phyloP scores from a whole-genome alignment of 257 asterid species.

The Nicotiana paniculata region DNA sequence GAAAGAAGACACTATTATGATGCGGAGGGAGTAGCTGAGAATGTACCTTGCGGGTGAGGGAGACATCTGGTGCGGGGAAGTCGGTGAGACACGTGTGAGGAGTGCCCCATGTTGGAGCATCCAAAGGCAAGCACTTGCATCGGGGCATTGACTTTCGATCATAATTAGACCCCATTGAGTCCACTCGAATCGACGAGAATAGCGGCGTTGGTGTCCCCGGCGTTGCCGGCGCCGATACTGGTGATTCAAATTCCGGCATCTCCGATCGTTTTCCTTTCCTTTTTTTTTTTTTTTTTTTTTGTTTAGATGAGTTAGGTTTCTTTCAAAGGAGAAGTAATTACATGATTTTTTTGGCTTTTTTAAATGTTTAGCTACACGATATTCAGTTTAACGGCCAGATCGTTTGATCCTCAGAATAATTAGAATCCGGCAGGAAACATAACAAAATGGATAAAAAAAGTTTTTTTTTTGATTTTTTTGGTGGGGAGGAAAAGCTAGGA shows the following conservation, averaged over 20 bases:
- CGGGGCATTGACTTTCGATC: slow-evolving; percentile 94
- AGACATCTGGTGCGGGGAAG: slow-evolving; percentile 60
- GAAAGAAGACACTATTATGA: too few relatives aligned
- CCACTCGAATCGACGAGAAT: slow-evolving; percentile 51
- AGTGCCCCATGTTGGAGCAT: slow-evolving; percentile 65
- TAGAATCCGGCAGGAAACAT: not conserved
- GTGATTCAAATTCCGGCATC: slow-evolving; percentile 60
- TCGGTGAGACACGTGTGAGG: slow-evolving; percentile 68
- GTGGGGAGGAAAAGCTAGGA: not conserved
- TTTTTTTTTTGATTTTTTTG: slow-evolving; percentile 14
- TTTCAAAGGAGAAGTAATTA: not conserved
- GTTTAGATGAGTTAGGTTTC: not conserved
- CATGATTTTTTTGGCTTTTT: slow-evolving; percentile 36
- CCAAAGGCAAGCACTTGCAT: slow-evolving; percentile 80
- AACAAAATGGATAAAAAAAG: not conserved
- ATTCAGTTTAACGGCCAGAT: slow-evolving; percentile 31
- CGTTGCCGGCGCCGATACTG: slow-evolving; percentile 68
- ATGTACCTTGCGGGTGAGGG: slow-evolving; percentile 83
- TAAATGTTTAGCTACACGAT: slow-evolving; percentile 40
- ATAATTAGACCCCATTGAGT: slow-evolving; percentile 41
- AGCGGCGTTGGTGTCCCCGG: slow-evolving; percentile 88
- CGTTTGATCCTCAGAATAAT: not conserved
- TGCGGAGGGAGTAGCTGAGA: too few relatives aligned
- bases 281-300: not conserved
- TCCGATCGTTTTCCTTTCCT: not conserved